Evolutionary conservation across 2,329 filamentous ascomycete genomes (phyloP).

Genomic region (Parastagonospora avenae): DNA sequence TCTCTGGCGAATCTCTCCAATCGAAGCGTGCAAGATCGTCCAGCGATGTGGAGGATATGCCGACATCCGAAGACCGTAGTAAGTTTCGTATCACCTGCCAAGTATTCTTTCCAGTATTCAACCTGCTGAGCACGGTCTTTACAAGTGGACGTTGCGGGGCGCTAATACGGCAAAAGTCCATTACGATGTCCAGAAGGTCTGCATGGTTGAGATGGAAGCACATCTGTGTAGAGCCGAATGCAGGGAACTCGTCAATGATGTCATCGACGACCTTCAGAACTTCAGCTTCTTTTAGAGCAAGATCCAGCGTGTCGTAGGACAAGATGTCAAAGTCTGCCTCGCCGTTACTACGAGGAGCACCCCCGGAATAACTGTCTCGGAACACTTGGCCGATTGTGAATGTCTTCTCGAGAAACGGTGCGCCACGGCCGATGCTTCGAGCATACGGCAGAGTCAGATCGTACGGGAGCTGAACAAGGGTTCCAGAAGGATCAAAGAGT

Average conservation of each 20-base stretch:
- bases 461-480: constrained; percentile 90
- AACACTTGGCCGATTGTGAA: constrained; percentile 90
- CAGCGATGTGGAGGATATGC: constrained; percentile 84
- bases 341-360: constrained; percentile 79
- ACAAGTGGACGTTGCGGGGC: constrained; percentile 69
- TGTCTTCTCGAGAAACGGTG: constrained; percentile 70
- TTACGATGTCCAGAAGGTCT: constrained; percentile 82
- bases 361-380: constrained; percentile 76
- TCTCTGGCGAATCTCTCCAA: constrained; percentile 78
- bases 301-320: constrained; percentile 78
- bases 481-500: constrained; percentile 80
- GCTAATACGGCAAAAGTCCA: constrained; percentile 85
- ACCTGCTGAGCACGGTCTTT: constrained; percentile 82
- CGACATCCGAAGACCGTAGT: constrained; percentile 78
- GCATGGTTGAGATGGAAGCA: constrained; percentile 92
- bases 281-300: constrained; percentile 90
- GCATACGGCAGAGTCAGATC: constrained; percentile 91
- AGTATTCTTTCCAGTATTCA: constrained; percentile 79
- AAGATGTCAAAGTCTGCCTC: constrained; percentile 97
- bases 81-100: constrained; percentile 86
- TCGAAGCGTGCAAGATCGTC: constrained; percentile 92
- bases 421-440: constrained; percentile 76
- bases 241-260: constrained; percentile 79
- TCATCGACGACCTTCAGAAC: constrained; percentile 94
- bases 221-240: constrained; percentile 72